Conservation (phyloP, 2,329 filamentous ascomycete genomes). For the Aspergillus cejpii region DNA sequence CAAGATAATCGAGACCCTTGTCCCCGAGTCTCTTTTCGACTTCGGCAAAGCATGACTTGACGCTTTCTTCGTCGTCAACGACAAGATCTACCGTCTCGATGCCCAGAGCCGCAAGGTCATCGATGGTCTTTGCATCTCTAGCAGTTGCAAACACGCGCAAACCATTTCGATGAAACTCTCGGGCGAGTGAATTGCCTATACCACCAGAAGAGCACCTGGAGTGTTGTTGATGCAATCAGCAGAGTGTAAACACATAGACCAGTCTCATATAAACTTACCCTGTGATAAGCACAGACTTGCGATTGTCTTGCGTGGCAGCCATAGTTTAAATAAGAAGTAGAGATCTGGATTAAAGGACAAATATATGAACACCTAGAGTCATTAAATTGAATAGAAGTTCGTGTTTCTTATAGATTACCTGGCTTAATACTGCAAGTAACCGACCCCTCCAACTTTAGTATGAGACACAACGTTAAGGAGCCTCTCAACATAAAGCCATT, state of each 20-base stretch:
- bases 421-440: too few relatives aligned
- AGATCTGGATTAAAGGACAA: background rate
- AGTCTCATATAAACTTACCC: constrained; percentile 27
- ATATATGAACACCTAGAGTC: too few relatives aligned
- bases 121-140: constrained; percentile 45
- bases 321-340: constrained; percentile 12
- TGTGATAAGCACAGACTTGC: constrained; percentile 39
- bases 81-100: constrained; percentile 52
- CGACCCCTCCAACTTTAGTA: too few relatives aligned
- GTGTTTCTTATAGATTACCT: too few relatives aligned
- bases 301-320: constrained; percentile 24
- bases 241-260: background rate
- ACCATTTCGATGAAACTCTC: constrained; percentile 50
- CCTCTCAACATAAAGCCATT: too few relatives aligned
- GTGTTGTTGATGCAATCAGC: constrained; percentile 1
- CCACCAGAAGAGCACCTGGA: constrained; percentile 43
- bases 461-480: too few relatives aligned
- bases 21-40: constrained; percentile 44
- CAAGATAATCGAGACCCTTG: constrained; percentile 49
- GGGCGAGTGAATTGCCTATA: constrained; percentile 54
- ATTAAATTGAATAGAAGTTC: too few relatives aligned
- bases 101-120: constrained; percentile 44
- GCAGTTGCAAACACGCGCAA: constrained; percentile 55
- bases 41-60: constrained; percentile 43
- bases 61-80: constrained; percentile 46